Evolutionary conservation across 257 asterid genomes (phyloP).

Genomic region (Solanum bukasovii): DNA sequence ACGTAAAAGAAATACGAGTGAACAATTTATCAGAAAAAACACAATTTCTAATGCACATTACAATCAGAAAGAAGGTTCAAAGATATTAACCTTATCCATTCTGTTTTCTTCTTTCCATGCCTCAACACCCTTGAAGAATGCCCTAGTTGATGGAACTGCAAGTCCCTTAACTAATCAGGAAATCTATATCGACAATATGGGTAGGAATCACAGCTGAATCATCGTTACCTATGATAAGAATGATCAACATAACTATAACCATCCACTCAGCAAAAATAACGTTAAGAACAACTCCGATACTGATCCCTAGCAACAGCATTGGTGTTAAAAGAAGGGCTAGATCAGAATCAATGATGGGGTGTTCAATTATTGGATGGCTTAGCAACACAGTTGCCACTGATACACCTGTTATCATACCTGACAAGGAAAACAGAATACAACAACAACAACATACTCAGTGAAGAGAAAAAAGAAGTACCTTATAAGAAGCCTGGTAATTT

Average conservation of each 20-base stretch:
- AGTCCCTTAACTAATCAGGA: background rate
- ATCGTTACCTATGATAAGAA: conserved; percentile 40
- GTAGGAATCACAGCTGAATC: background rate
- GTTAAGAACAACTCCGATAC: conserved; percentile 47
- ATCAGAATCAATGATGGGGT: conserved; percentile 50
- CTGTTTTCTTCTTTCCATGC: conserved; percentile 51
- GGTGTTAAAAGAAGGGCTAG: conserved; percentile 55
- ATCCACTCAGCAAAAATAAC: conserved; percentile 55
- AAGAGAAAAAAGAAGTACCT: background rate
- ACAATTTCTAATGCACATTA: background rate
- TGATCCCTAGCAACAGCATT: conserved; percentile 49
- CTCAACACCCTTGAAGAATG: conserved; percentile 49
- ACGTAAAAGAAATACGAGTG: background rate
- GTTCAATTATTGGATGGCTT: conserved; percentile 42
- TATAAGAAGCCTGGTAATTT: no score
- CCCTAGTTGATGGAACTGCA: conserved; percentile 26
- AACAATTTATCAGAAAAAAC: background rate
- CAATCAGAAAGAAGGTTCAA: background rate
- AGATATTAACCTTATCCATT: conserved; percentile 19
- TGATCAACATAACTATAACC: conserved; percentile 41
- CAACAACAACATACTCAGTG: background rate
- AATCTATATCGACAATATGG: background rate
- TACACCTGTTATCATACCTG: conserved; percentile 58
- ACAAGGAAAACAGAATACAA: background rate
- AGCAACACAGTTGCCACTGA: conserved; percentile 44